Evolutionary conservation across 1,284 basidiomycete genomes (phyloP), one percentile per base, ranked within the genome.

Genomic region (Leccinum pachyderme): DNA sequence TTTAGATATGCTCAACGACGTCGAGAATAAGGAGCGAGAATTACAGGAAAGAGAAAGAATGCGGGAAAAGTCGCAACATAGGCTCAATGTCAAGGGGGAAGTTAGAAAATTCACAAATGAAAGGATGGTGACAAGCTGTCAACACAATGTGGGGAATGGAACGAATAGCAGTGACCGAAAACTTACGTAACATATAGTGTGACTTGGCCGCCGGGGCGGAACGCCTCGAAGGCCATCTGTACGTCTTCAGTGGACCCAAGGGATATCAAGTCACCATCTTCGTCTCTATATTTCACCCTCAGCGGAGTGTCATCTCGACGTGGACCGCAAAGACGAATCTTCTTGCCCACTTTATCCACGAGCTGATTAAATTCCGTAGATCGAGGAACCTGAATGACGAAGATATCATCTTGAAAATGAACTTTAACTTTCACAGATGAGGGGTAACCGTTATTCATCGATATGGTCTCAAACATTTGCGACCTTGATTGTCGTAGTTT

Each of bases 241-340:
- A 94, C 87, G 69, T 95, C 93, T 68, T 95, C 93, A 48, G 91
- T 93, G 49, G 89, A 92, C 29, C 87, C 87, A 58, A 95, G 79
- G 37, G 85, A 87, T 48, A 95, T 84, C 79, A 91, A 77, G 69
- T 95, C 93, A n/a, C 91, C 91, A 63, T 95, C 92, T 68, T 95
- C 93, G 72, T 95, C 93, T 70, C 80, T 85, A 72, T 95, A 95
- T 71, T 91, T 93, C 61, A 95, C 85, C 51, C 91, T 84, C 63
- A 95, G 73, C 0, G 89, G 87, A 25, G 83, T 81, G 68, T 89
- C 84, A 41, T 86, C 84, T 37, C 89, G 77, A 53, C 86, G 78
- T 4, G 86, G 86, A 24, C 92, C 91, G 68, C 93, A 95, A 18
- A 95, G 76, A 24, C 91, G 82, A 62, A 98, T 92, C 81, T 98